Conservation (phyloP, 2,329 filamentous ascomycete species). For the Colletotrichum sp. region DNA sequence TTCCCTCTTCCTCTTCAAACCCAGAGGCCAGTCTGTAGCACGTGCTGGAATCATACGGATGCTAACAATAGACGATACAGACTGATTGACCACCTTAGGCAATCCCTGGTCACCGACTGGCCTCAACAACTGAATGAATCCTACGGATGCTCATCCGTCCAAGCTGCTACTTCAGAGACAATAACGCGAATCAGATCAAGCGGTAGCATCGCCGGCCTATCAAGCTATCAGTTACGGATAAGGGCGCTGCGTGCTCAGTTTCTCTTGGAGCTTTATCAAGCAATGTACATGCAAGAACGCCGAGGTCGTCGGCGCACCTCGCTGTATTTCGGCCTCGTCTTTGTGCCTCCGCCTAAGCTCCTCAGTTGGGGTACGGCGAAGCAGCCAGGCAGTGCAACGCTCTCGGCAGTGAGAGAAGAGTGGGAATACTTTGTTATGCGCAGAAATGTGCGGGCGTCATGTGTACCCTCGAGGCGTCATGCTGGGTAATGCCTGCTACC, state of each 20-base stretch:
- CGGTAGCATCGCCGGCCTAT: not conserved
- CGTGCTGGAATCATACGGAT: not conserved
- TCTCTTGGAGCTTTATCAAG: not conserved
- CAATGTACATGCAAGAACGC: not conserved
- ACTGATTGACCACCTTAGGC: not conserved
- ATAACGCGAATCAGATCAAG: not conserved
- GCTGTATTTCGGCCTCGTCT: not conserved
- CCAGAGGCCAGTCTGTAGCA: not conserved
- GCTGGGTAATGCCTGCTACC: constrained; percentile 16
- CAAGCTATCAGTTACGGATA: not conserved
- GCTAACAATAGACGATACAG: not conserved
- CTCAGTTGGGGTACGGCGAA: not conserved
- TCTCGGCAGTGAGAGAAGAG: constrained; percentile 4
- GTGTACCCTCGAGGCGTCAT: constrained; percentile 6
- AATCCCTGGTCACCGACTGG: not conserved
- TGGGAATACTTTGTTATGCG: constrained; percentile 17
- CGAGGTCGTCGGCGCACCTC: not conserved
- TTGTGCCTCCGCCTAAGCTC: not conserved
- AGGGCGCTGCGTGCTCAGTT: not conserved
- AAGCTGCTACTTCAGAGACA: not conserved
- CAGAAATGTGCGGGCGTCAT: not conserved
- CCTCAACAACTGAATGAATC: not conserved
- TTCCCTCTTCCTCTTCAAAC: not conserved
- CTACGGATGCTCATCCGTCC: not conserved
- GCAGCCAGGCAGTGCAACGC: constrained; percentile 6